These are phyloP conservation scores for Sclerotinia glacialis DNA, from an alignment of 2,329 filamentous ascomycete genomes.

Conservation along the genomic window DNA sequence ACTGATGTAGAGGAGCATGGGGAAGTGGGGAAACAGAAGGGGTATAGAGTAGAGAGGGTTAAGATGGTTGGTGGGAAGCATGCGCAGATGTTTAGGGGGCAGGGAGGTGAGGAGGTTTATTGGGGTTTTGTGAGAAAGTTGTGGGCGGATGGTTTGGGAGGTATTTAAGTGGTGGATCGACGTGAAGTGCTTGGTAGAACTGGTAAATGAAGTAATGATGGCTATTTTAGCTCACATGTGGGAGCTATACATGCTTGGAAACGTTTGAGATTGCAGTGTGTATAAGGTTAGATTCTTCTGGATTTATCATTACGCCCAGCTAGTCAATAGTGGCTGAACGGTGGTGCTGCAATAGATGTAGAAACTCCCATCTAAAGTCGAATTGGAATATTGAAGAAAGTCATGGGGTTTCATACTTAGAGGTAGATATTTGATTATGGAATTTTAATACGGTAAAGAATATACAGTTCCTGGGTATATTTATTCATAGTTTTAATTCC, in stretches of 20 bases:
- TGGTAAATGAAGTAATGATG: not conserved
- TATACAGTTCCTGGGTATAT: not conserved
- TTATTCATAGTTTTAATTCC: not conserved
- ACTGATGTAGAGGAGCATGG: constrained; percentile 26
- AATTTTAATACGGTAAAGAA: not conserved
- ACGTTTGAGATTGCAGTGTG: not conserved
- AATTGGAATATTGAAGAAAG: not conserved
- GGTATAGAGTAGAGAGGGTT: constrained; percentile 30
- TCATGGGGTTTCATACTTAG: not conserved
- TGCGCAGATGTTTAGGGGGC: constrained; percentile 34
- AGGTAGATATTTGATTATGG: not conserved
- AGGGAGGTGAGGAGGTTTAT: constrained; percentile 33
- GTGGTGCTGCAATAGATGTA: not conserved
- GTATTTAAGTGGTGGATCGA: not conserved
- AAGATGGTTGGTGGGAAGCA: constrained; percentile 32
- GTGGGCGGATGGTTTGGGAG: constrained; percentile 22
- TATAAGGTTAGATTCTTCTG: not conserved
- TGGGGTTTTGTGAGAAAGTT: constrained; percentile 32
- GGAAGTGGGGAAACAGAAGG: constrained; percentile 23
- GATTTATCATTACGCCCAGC: not conserved
- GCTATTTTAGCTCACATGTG: not conserved
- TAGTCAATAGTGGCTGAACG: not conserved
- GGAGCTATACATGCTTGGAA: not conserved
- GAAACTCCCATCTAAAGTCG: not conserved
- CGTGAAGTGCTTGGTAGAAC: not conserved